Evolutionary conservation across 805 yeast genomes (phyloP).

Genomic region (Hanseniaspora valbyensis): DNA sequence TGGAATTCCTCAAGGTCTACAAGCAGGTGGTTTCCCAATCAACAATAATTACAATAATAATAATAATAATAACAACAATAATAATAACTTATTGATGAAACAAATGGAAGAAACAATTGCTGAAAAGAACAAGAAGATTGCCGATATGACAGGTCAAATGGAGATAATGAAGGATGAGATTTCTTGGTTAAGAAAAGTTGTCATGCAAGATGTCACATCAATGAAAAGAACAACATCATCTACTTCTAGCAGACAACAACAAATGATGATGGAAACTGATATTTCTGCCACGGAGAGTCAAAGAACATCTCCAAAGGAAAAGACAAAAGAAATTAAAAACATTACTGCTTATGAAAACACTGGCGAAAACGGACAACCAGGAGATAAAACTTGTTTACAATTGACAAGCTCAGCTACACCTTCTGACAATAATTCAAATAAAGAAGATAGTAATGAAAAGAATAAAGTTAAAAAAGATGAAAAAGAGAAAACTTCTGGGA

Average conservation of each 20-base stretch:
- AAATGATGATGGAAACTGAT: too few species aligned
- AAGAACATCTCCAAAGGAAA: too few species aligned
- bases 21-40: background rate
- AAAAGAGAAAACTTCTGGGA: background rate
- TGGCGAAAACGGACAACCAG: background rate
- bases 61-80: background rate
- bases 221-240: background rate
- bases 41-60: background rate
- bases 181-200: constrained; percentile 4
- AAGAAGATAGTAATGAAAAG: background rate
- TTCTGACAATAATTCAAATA: background rate
- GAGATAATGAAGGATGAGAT: constrained; percentile 10
- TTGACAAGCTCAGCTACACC: background rate
- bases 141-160: constrained; percentile 2
- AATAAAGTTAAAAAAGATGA: too few species aligned
- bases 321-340: background rate
- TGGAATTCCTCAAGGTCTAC: background rate
- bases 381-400: too few species aligned
- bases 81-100: background rate
- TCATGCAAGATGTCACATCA: background rate
- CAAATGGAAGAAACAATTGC: background rate
- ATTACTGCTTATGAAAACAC: background rate
- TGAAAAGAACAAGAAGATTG: constrained; percentile 9
- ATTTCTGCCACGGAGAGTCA: too few species aligned
- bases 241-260: background rate